Conservation (phyloP, 495 filamentous ascomycete genomes). For the Penicillium tannophilum region DNA sequence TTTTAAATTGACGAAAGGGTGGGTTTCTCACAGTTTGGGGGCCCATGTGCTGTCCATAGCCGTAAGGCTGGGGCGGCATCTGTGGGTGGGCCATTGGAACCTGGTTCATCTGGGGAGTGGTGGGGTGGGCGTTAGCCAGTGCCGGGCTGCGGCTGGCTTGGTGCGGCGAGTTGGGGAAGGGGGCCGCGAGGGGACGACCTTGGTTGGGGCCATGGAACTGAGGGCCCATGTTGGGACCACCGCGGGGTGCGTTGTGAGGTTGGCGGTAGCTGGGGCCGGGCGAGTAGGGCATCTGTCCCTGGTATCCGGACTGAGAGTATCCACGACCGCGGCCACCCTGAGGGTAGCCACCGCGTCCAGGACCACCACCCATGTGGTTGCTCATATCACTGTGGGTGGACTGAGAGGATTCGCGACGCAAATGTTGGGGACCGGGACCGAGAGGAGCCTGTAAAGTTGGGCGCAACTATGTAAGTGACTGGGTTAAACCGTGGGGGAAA, state of each 20-base stretch:
- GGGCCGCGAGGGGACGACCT: conserved; percentile 50
- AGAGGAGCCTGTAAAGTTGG: conserved; percentile 60
- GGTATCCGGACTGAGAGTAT: conserved; percentile 59
- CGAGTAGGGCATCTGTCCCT: conserved; percentile 68
- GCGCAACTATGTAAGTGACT: conserved; percentile 55
- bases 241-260: conserved; percentile 63
- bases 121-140: conserved; percentile 64
- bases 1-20: conserved; percentile 24
- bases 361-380: conserved; percentile 55
- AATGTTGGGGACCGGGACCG: conserved; percentile 68
- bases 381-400: conserved; percentile 77
- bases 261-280: conserved; percentile 61
- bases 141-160: conserved; percentile 73
- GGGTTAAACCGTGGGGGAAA: conserved; percentile 15
- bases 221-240: conserved; percentile 61
- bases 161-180: conserved; percentile 68
- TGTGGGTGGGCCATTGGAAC: conserved; percentile 58
- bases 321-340: conserved; percentile 70
- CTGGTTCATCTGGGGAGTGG: conserved; percentile 68
- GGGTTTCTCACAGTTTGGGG: conserved; percentile 69
- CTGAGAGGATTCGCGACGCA: conserved; percentile 80
- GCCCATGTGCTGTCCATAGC: conserved; percentile 62
- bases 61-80: conserved; percentile 58
- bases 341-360: conserved; percentile 56
- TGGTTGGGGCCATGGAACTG: conserved; percentile 62